These are phyloP conservation scores for Carnegiea gigantea DNA, from an alignment of 179 eudicot genomes.

Conservation along the genomic window DNA sequence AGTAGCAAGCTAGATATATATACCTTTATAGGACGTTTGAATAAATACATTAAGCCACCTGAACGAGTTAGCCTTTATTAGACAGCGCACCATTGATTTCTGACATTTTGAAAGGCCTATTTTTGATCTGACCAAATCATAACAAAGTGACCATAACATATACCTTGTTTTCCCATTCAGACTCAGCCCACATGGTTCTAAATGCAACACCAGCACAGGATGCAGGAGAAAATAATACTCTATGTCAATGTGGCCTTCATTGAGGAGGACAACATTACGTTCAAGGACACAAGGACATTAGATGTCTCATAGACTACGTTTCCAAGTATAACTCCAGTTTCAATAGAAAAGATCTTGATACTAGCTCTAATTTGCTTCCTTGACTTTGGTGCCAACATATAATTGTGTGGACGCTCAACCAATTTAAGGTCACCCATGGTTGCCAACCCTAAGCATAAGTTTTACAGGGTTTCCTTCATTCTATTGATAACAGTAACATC, in stretches of 20 bases:
- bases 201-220: slow-evolving; percentile 87
- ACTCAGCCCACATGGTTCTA: slow-evolving; percentile 98
- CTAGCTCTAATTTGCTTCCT: slow-evolving; percentile 94
- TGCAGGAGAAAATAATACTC: slow-evolving; percentile 98
- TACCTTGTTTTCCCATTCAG: slow-evolving; percentile 99
- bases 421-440: slow-evolving; percentile 99
- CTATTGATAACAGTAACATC: slow-evolving; percentile 79
- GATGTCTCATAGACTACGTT: slow-evolving; percentile 93
- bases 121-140: background rate
- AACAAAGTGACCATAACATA: background rate
- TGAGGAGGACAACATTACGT: slow-evolving; percentile 84
- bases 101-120: background rate
- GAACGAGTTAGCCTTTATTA: background rate
- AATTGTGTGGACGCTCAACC: slow-evolving; percentile 95
- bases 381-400: slow-evolving; percentile 91
- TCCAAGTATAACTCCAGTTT: slow-evolving; percentile 92
- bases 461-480: slow-evolving; percentile 89
- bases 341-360: slow-evolving; percentile 91
- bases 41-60: slow-evolving; percentile 1
- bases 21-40: too few species aligned
- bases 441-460: slow-evolving; percentile 90
- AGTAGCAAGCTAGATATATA: too few species aligned
- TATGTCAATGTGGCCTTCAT: slow-evolving; percentile 94
- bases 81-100: background rate
- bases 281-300: slow-evolving; percentile 58